Conservation (phyloP, 331 rosid species). For the Malus hybrid region DNA sequence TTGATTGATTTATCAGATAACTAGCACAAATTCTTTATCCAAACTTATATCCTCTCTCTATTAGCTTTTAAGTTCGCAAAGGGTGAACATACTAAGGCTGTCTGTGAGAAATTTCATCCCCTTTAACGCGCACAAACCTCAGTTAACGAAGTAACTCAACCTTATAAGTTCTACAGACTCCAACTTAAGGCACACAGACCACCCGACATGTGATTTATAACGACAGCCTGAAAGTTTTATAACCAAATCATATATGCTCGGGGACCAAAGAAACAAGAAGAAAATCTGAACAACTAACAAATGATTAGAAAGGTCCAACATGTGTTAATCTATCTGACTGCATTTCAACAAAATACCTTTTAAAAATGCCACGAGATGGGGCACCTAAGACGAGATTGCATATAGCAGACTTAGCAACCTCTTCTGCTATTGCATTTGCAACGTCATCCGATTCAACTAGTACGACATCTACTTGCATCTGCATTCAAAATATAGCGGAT, state of each 20-base stretch:
- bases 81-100: too few species aligned
- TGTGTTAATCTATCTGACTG: not conserved
- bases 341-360: conserved; percentile 44
- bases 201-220: not conserved
- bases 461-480: conserved; percentile 71
- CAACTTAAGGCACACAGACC: too few species aligned
- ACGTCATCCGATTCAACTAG: conserved; percentile 76
- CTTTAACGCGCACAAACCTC: too few species aligned
- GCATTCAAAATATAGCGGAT: conserved; percentile 4
- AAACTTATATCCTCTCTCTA: too few species aligned
- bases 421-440: conserved; percentile 61
- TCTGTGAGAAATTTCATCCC: too few species aligned
- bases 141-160: too few species aligned
- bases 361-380: conserved; percentile 61
- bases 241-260: not conserved
- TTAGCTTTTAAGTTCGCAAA: too few species aligned
- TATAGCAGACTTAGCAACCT: conserved; percentile 47
- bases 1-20: too few species aligned
- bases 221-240: not conserved
- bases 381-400: conserved; percentile 73
- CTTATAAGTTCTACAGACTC: too few species aligned
- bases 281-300: not conserved
- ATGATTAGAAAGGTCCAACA: not conserved
- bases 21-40: too few species aligned
- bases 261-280: not conserved